Conservation (phyloP, 306 rosid genomes). For the Lagenaria siceraria region DNA sequence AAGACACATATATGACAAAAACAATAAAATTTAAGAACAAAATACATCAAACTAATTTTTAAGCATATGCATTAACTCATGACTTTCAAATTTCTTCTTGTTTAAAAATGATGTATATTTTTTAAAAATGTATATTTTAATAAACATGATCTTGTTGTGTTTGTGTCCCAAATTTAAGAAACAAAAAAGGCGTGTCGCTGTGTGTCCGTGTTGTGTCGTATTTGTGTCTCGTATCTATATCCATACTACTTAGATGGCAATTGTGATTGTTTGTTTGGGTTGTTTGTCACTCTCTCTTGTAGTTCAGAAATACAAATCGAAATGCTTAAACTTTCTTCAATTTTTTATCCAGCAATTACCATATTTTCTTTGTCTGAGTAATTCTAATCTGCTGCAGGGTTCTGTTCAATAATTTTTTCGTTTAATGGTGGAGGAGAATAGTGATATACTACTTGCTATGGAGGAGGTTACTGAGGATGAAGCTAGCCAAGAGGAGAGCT, state of each 20-base stretch:
- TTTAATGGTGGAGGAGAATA: background rate
- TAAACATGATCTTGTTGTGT: too few relatives aligned
- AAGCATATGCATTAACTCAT: too few relatives aligned
- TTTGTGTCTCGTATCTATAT: too few relatives aligned
- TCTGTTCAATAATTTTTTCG: background rate
- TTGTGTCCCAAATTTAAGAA: too few relatives aligned
- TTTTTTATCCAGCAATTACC: background rate
- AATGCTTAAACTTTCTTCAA: background rate
- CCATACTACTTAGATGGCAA: background rate
- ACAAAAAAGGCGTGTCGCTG: too few relatives aligned
- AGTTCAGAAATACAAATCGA: background rate
- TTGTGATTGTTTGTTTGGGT: background rate
- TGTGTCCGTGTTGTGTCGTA: too few relatives aligned
- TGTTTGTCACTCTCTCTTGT: background rate
- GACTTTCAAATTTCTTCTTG: too few relatives aligned
- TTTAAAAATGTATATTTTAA: too few relatives aligned
- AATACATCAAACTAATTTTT: too few relatives aligned
- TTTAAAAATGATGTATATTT: too few relatives aligned
- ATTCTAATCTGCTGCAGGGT: background rate
- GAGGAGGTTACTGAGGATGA: background rate
- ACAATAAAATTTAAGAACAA: too few relatives aligned
- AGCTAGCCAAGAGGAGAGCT: background rate
- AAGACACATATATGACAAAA: too few relatives aligned
- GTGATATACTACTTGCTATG: background rate
- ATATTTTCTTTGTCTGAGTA: background rate